Evolutionary conservation across 345 rosid genomes (phyloP), one percentile per base, ranked within the genome.

Genomic region (Ceriops zippeliana): DNA sequence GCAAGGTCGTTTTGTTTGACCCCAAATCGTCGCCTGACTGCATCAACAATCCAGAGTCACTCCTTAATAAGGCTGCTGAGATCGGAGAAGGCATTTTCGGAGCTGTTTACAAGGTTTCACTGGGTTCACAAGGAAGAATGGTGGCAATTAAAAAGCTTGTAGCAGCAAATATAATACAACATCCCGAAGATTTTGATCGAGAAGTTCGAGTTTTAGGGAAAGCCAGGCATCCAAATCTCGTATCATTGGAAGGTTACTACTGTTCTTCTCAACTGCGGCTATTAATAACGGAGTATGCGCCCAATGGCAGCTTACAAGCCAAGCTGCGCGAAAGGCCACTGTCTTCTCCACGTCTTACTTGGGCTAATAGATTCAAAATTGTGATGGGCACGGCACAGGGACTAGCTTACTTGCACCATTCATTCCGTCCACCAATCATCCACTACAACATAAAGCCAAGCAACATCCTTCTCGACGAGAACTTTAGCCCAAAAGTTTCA

Each of bases 31-130:
- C 80, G 27, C 69, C 83, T 24, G 85, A 82, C 53, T 67, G 72
- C 28, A 61, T 81, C 26, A 78, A 71, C 76, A 77, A 84, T 71
- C 96, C 96, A 0, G 89, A 89, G 65, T 67, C 82, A 54, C 68
- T 87, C 70, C 88, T 91, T 17, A 79, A 80, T 62, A 91, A 91
- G 82, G 86, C 96, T 52, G 69, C 89, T 6, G 85, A 84, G 83
- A 83, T 91, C 2, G 96, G 97, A 0, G 91, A 80, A 74, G 99
- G 99, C 16, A 87, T 86, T 26, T 88, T 86, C n/a, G 99, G 99
- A 68, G 87, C 96, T 0, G 90, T 89, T 58, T 95, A 88, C 80
- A 95, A 86, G 78, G 91, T 82, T 37, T 79, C 91, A 11, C 35
- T 86, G 52, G 86, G 89, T 28, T 72, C 80, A 42, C 85, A 81